These are phyloP conservation scores for Lichtheimia corymbifera DNA, from an alignment of 371 early-diverging fungal genomes.

Conservation along the genomic window DNA sequence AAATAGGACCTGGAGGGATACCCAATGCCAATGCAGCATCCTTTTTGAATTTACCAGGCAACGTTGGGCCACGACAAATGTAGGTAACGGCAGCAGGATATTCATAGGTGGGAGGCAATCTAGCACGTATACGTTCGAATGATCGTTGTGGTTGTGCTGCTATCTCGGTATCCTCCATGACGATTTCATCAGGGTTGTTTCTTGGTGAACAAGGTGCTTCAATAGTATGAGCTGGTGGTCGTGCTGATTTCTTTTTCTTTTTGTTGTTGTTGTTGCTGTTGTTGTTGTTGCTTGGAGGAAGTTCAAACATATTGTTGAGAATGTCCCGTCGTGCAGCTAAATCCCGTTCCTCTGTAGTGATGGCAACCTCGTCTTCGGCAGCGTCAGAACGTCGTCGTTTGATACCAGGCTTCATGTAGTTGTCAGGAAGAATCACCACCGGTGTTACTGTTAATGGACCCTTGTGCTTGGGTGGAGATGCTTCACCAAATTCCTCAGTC, in stretches of 20 bases:
- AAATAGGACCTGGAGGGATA: slow-evolving; percentile 71
- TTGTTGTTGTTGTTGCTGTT: background rate
- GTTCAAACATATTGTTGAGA: slow-evolving; percentile 44
- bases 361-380: slow-evolving; percentile 20
- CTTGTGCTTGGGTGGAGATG: slow-evolving; percentile 48
- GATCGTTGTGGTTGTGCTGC: background rate
- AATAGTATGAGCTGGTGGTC: slow-evolving; percentile 34
- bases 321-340: slow-evolving; percentile 35
- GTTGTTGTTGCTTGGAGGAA: slow-evolving; percentile 13
- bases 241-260: slow-evolving; percentile 10
- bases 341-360: slow-evolving; percentile 18
- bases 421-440: slow-evolving; percentile 57
- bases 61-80: slow-evolving; percentile 75
- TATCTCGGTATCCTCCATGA: background rate
- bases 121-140: background rate
- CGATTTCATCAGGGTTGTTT: slow-evolving; percentile 8
- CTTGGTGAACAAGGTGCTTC: slow-evolving; percentile 42
- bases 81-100: slow-evolving; percentile 61
- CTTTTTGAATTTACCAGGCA: slow-evolving; percentile 84
- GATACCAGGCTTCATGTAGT: slow-evolving; percentile 11
- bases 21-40: slow-evolving; percentile 77
- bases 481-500: slow-evolving; percentile 45
- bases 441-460: slow-evolving; percentile 67
- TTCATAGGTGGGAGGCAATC: slow-evolving; percentile 51
- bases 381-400: slow-evolving; percentile 16